phyloP scores from a whole-genome alignment of 2,329 filamentous ascomycete genomes.

The Bipolaris oryzae region DNA sequence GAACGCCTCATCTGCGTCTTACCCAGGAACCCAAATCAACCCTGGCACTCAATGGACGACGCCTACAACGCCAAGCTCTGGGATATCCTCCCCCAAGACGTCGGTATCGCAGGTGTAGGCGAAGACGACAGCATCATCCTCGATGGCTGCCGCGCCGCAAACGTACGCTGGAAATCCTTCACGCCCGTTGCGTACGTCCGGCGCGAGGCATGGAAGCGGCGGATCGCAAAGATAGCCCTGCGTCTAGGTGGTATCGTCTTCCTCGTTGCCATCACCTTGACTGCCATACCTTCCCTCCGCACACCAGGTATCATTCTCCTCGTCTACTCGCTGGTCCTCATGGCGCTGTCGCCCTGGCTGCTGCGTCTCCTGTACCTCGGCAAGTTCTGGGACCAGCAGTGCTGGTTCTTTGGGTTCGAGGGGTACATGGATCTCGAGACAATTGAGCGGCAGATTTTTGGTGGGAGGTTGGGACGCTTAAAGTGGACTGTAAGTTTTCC shows the following conservation, averaged over 20 bases:
- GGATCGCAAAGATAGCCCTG: conserved; percentile 25
- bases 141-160: conserved; percentile 50
- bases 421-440: conserved; percentile 49
- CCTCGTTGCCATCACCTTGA: conserved; percentile 20
- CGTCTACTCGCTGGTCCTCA: conserved; percentile 34
- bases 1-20: conserved; percentile 55
- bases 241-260: conserved; percentile 28
- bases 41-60: conserved; percentile 53
- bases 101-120: conserved; percentile 50
- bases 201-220: conserved; percentile 36
- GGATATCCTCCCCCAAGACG: conserved; percentile 52
- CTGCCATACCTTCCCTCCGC: not conserved
- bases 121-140: conserved; percentile 54
- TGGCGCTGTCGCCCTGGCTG: conserved; percentile 43
- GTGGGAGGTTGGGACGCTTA: conserved; percentile 43
- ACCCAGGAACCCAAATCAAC: conserved; percentile 40
- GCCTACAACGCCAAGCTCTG: conserved; percentile 52
- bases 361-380: conserved; percentile 48
- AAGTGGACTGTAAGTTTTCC: conserved; percentile 42
- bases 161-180: conserved; percentile 54
- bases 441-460: conserved; percentile 51
- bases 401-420: conserved; percentile 54
- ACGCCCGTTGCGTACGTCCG: conserved; percentile 39
- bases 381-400: conserved; percentile 50
- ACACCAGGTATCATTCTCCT: conserved; percentile 25